Evolutionary conservation across 371 early-diverging fungal genomes (phyloP), one percentile per base, ranked within the genome.

Genomic region (Nematocida displodere): DNA sequence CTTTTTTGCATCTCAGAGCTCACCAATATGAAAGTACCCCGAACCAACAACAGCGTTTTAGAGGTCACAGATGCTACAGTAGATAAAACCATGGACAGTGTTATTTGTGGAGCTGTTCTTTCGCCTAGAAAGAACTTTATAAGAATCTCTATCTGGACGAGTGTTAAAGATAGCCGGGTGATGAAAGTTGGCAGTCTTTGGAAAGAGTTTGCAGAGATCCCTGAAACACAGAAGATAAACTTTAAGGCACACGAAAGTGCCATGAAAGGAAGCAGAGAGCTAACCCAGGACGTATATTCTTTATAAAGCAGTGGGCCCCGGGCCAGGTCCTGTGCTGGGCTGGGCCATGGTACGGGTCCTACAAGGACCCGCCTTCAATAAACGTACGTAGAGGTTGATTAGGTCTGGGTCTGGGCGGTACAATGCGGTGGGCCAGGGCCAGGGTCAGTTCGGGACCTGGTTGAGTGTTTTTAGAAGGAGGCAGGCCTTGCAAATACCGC

Each of bases 231-330:
- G 17, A 66, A 68, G 24, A 24, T 76, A 13, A 31, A 8, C 34
- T 77, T 77, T 53, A 66, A 66, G 37, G 54, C 56, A 20, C 77
- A 77, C 54, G 77, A 77, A 36, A 77, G 33, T 34, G 77, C 77
- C 8, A 59, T 77, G 13, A 68, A 61, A 24, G 77, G 77, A 15
- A 39, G 33, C 13, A 68, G 61, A 40, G 77, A 77, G 13, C 29
- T 44, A 13, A 42, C 48, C 4, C 7, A 54, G 13, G 75, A 71
- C 50, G 48, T 71, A 13, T 71, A 62, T 47, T 61, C 59, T 8
- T 15, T 71, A 49, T 71, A 71, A 33, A 63, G 11, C 44, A 42
- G 11, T 13, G 44, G n/a, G n/a, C n/a, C n/a, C n/a, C n/a, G n/a
- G n/a, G n/a, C n/a, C n/a, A n/a, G n/a, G n/a, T n/a, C n/a, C n/a